Evolutionary conservation across 2,329 filamentous ascomycete species (phyloP).

Genomic region (Parastagonospora nodorum): DNA sequence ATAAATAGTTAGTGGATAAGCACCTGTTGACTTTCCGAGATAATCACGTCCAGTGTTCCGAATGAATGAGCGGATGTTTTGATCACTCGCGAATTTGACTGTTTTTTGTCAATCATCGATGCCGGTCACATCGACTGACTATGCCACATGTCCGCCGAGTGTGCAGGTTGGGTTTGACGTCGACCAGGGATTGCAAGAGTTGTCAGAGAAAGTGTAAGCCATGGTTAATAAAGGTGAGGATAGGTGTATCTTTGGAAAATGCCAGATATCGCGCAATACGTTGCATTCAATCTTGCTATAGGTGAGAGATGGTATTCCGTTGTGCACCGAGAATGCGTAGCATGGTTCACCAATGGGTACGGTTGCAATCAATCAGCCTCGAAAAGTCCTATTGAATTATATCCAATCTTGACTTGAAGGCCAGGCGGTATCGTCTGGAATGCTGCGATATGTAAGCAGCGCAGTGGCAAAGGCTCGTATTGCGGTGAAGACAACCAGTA

Average conservation of each 20-base stretch:
- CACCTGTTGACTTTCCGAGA: constrained; percentile 26
- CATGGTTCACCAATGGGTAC: constrained; percentile 44
- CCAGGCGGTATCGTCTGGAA: constrained; percentile 41
- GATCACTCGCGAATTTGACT: constrained; percentile 11
- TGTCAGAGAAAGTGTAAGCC: constrained; percentile 34
- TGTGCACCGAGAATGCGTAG: constrained; percentile 20
- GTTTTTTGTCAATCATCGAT: constrained; percentile 1
- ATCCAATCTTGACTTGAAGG: constrained; percentile 28
- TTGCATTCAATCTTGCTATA: constrained; percentile 12
- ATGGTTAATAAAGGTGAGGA: constrained; percentile 47
- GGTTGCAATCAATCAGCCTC: constrained; percentile 41
- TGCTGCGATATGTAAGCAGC: neutral
- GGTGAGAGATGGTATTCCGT: neutral
- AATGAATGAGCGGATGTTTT: constrained; percentile 24
- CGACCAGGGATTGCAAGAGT: constrained; percentile 10
- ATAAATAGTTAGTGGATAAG: constrained; percentile 21
- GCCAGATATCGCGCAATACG: constrained; percentile 15
- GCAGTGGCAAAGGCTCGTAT: neutral
- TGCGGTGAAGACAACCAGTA: neutral
- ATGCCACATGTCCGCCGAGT: constrained; percentile 7
- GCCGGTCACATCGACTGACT: constrained; percentile 6
- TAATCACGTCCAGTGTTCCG: constrained; percentile 25
- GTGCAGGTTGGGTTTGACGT: constrained; percentile 7
- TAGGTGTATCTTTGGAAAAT: constrained; percentile 34
- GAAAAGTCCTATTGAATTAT: constrained; percentile 39